Percentiles rank a stretch among this genome's conserved stretches.
phyloP scores from a whole-genome alignment of 2,329 filamentous ascomycete genomes.

The Sarocladiaceae sp. region DNA sequence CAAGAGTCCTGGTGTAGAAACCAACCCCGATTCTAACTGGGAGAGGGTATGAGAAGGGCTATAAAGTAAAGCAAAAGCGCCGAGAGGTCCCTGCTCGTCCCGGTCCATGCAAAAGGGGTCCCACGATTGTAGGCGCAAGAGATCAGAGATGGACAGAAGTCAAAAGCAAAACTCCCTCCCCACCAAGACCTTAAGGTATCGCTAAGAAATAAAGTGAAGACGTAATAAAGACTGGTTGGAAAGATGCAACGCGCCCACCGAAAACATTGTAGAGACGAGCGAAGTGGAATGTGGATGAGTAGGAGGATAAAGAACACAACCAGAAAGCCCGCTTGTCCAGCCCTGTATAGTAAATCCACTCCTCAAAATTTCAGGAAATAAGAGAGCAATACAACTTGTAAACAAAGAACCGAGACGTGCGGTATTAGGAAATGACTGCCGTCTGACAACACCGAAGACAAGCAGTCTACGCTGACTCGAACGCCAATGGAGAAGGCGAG shows the following conservation, averaged over 20 bases:
- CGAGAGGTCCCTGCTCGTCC: no score
- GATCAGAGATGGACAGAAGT: no score
- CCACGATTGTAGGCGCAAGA: no score
- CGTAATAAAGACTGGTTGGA: background rate
- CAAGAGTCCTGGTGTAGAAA: conserved; percentile 7
- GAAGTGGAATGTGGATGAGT: background rate
- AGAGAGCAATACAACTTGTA: no score
- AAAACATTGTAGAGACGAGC: background rate
- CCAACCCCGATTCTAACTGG: background rate
- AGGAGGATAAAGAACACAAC: background rate
- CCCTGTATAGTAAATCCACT: conserved; percentile 2
- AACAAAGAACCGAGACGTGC: background rate
- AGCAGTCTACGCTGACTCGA: conserved; percentile 8
- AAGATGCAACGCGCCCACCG: conserved; percentile 2
- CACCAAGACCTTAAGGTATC: conserved; percentile 12
- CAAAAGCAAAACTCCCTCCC: conserved; percentile 10
- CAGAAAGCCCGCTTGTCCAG: conserved; percentile 6
- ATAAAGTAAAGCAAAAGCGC: background rate
- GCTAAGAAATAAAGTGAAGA: conserved; percentile 5
- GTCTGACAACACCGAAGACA: conserved; percentile 8
- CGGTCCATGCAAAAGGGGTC: no score
- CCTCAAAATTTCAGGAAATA: no score
- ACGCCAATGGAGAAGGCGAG: conserved; percentile 8
- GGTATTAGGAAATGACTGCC: conserved; percentile 10
- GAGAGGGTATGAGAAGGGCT: conserved; percentile 4